These are phyloP conservation scores for Cornus suecica DNA, from an alignment of 148 eudicot genomes.

Conservation along the genomic window DNA sequence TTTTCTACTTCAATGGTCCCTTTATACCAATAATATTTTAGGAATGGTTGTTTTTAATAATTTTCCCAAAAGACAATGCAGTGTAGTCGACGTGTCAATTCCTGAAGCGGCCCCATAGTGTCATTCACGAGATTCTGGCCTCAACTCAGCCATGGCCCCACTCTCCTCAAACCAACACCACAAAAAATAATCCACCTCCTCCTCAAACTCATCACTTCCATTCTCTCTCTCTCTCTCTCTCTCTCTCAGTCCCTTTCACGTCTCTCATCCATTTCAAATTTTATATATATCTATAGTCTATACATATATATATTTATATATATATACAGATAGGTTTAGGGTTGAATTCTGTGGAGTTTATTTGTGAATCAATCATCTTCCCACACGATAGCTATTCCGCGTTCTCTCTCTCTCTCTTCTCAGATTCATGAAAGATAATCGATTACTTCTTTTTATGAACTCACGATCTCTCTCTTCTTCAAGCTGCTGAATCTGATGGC, in stretches of 20 bases:
- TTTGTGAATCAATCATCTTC: neutral
- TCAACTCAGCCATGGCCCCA: neutral
- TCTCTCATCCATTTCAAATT: neutral
- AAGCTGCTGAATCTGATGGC: constrained; percentile 26
- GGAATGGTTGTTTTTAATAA: too few relatives aligned
- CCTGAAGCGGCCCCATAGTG: neutral
- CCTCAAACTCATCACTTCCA: neutral
- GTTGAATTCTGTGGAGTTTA: too few relatives aligned
- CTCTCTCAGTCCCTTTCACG: constrained; percentile 15
- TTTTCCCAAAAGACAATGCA: too few relatives aligned
- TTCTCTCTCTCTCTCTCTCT: constrained; percentile 17
- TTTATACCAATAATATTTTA: too few relatives aligned
- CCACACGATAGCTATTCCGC: neutral
- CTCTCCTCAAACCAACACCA: too few relatives aligned
- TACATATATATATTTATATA: too few relatives aligned
- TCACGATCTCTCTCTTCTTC: neutral
- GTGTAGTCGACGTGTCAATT: neutral
- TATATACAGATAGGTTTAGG: too few relatives aligned
- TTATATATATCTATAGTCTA: too few relatives aligned
- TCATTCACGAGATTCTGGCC: neutral
- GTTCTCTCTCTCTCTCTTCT: constrained; percentile 4
- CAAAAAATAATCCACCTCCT: neutral
- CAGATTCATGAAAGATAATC: neutral
- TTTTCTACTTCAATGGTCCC: too few relatives aligned
- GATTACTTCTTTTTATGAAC: constrained; percentile 1